A percentile compares a stretch with the other conserved stretches of the same genome.
Evolutionary conservation across 2,329 filamentous ascomycete species (phyloP).

Genomic region (Claviceps pusilla): DNA sequence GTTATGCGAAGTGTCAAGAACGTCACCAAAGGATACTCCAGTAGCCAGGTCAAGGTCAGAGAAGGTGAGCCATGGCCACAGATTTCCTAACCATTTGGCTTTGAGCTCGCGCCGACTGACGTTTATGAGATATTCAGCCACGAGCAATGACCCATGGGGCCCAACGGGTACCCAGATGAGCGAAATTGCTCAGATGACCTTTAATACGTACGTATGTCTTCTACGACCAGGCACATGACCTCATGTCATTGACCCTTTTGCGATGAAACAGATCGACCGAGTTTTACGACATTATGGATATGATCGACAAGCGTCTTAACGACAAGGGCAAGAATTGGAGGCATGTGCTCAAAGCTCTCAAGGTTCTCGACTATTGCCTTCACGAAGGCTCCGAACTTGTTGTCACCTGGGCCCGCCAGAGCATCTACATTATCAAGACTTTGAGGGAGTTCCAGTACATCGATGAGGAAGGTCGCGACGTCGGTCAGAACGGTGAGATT

Average conservation of each 20-base stretch:
- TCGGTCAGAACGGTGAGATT: conserved; percentile 80
- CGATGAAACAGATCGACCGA: conserved; percentile 58
- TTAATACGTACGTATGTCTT: conserved; percentile 65
- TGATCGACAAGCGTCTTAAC: conserved; percentile 95
- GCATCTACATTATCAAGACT: conserved; percentile 97
- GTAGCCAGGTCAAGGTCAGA: conserved; percentile 92
- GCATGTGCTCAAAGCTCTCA: conserved; percentile 91
- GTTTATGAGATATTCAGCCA: conserved; percentile 44
- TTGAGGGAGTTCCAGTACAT: conserved; percentile 92
- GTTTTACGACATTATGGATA: conserved; percentile 99
- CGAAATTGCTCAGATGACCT: conserved; percentile 95
- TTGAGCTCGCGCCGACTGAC: conserved; percentile 7
- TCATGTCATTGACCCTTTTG: not conserved
- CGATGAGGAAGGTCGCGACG: conserved; percentile 88
- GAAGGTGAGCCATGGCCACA: conserved; percentile 50
- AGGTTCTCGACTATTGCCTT: conserved; percentile 93
- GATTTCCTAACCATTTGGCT: not conserved
- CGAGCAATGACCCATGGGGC: conserved; percentile 97
- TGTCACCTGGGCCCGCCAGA: conserved; percentile 95
- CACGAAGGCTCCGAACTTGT: conserved; percentile 94
- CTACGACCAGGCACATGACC: not conserved
- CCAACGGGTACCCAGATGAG: conserved; percentile 96
- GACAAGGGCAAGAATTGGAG: conserved; percentile 99
- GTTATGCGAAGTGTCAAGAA: conserved; percentile 97
- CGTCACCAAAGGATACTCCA: conserved; percentile 97